Percentiles rank a stretch among this genome's conserved stretches.
Conservation (phyloP, 2,329 filamentous ascomycete species). For the Scleromitrula shiraiana region DNA sequence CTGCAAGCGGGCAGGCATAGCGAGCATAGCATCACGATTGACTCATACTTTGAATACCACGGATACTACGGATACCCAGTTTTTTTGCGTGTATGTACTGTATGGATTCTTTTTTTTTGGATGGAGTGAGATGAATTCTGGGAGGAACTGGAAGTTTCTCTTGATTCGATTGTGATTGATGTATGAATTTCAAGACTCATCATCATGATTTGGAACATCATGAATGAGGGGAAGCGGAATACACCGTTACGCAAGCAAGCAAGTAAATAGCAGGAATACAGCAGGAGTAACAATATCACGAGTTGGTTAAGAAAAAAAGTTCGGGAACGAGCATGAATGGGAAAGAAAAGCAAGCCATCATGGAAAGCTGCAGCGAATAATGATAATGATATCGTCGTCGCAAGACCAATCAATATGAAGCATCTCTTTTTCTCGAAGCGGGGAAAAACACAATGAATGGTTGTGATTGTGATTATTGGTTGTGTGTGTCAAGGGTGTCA, state of each 20-base stretch:
- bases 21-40: not conserved
- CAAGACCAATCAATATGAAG: constrained; percentile 20
- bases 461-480: constrained; percentile 15
- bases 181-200: no score
- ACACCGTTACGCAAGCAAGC: not conserved
- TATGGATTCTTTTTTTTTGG: no score
- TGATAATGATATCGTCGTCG: constrained; percentile 18
- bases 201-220: no score
- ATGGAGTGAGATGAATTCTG: no score
- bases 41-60: no score
- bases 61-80: no score
- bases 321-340: constrained; percentile 9
- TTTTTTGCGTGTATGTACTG: no score
- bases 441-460: constrained; percentile 21
- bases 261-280: not conserved
- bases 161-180: no score
- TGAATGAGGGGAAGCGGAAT: not conserved
- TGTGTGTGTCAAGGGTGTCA: constrained; percentile 10
- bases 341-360: constrained; percentile 1
- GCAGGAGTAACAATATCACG: not conserved
- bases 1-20: not conserved
- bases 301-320: not conserved
- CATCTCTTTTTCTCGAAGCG: constrained; percentile 15
- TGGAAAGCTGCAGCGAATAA: constrained; percentile 15
- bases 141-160: no score